Evolutionary conservation across 2,329 filamentous ascomycete genomes (phyloP).

Genomic region (Aspergillus transmontanensis): DNA sequence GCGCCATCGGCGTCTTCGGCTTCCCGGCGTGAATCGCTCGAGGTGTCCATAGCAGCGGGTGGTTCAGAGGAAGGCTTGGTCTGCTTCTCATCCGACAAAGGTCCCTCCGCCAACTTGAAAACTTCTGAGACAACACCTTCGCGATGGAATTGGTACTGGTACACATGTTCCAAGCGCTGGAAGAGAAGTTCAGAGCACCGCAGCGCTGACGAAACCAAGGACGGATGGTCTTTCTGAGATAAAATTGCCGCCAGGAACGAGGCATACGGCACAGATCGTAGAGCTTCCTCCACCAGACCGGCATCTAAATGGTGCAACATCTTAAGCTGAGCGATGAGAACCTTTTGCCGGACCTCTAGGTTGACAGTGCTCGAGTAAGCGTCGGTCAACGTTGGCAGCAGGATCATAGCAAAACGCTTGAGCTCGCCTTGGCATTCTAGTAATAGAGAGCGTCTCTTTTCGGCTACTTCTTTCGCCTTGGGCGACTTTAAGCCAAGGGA

Average conservation of each 20-base stretch:
- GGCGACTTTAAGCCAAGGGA: slow-evolving; percentile 37
- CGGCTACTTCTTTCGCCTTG: slow-evolving; percentile 59
- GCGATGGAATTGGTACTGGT: slow-evolving; percentile 94
- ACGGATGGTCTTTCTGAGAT: slow-evolving; percentile 90
- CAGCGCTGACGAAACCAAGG: slow-evolving; percentile 81
- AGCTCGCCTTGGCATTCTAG: slow-evolving; percentile 83
- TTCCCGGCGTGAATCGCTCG: slow-evolving; percentile 19
- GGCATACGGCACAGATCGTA: slow-evolving; percentile 88
- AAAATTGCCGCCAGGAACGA: slow-evolving; percentile 94
- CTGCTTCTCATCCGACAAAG: slow-evolving; percentile 31
- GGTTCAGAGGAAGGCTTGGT: slow-evolving; percentile 14
- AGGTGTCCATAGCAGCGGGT: slow-evolving; percentile 22
- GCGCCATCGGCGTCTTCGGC: slow-evolving; percentile 43
- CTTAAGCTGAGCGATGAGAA: slow-evolving; percentile 92
- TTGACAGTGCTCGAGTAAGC: slow-evolving; percentile 98
- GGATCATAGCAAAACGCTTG: slow-evolving; percentile 86
- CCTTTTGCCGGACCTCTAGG: slow-evolving; percentile 89
- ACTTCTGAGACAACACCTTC: slow-evolving; percentile 96
- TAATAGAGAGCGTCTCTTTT: slow-evolving; percentile 80
- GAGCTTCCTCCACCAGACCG: slow-evolving; percentile 78
- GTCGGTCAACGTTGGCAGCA: slow-evolving; percentile 93
- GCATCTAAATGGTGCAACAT: slow-evolving; percentile 96
- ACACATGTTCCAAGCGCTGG: slow-evolving; percentile 80
- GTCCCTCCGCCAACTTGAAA: slow-evolving; percentile 67
- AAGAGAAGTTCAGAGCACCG: slow-evolving; percentile 88